Conservation (phyloP, 305 asterid species). For the Caryopteris hybrid region DNA sequence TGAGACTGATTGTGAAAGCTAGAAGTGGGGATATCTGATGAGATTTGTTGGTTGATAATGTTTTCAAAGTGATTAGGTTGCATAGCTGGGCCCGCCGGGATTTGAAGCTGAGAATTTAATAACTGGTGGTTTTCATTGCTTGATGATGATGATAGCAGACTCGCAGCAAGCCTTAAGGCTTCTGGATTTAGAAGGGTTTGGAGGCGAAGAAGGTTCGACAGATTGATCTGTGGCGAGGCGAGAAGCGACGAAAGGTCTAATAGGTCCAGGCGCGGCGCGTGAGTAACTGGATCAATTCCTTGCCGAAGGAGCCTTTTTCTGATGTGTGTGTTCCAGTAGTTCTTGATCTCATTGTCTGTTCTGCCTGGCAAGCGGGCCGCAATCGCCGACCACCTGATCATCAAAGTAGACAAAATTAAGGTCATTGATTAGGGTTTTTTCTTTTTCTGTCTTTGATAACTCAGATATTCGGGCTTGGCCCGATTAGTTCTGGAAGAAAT, state of each 20-base stretch:
- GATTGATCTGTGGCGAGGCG: slow-evolving; percentile 39
- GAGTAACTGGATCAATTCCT: slow-evolving; percentile 81
- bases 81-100: slow-evolving; percentile 21
- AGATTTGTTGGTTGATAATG: slow-evolving; percentile 30
- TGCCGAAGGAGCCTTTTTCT: slow-evolving; percentile 53
- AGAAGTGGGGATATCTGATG: slow-evolving; percentile 23
- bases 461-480: too few relatives aligned
- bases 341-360: slow-evolving; percentile 75
- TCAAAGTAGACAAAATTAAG: not conserved
- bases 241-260: slow-evolving; percentile 48
- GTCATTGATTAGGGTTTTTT: too few relatives aligned
- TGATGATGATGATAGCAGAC: slow-evolving; percentile 16
- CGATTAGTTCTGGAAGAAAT: not conserved
- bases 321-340: slow-evolving; percentile 79
- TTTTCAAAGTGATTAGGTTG: slow-evolving; percentile 45
- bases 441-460: not conserved
- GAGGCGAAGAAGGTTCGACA: slow-evolving; percentile 44
- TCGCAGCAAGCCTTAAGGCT: slow-evolving; percentile 35
- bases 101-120: slow-evolving; percentile 30
- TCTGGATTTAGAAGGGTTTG: slow-evolving; percentile 62
- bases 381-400: slow-evolving; percentile 64
- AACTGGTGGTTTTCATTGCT: slow-evolving; percentile 23
- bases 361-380: slow-evolving; percentile 67
- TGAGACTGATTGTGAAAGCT: slow-evolving; percentile 15
- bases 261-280: slow-evolving; percentile 56